phyloP scores from a whole-genome alignment of 2,329 filamentous ascomycete species.

The Penicillium verrucosum region DNA sequence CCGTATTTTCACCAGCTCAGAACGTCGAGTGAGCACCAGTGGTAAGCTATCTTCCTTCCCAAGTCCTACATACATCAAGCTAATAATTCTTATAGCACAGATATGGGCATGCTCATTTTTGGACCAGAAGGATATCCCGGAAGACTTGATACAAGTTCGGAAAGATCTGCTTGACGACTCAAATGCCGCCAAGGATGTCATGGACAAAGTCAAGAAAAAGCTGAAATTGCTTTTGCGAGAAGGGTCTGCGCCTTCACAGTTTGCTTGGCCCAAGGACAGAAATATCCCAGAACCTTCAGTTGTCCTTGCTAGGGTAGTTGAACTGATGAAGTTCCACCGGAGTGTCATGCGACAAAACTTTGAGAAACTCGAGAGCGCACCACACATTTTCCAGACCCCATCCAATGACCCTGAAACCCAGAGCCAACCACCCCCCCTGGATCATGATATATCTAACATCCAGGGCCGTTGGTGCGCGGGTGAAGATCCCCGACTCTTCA shows the following conservation, averaged over 20 bases:
- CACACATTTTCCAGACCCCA: constrained; percentile 57
- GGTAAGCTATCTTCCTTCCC: constrained; percentile 36
- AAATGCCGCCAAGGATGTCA: constrained; percentile 97
- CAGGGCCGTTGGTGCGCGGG: constrained; percentile 95
- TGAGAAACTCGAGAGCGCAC: constrained; percentile 65
- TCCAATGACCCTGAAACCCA: constrained; percentile 13
- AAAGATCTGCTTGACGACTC: constrained; percentile 96
- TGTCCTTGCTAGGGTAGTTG: constrained; percentile 86
- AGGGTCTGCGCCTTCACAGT: constrained; percentile 91
- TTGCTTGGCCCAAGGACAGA: constrained; percentile 82
- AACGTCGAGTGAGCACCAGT: constrained; percentile 89
- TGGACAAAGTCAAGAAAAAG: constrained; percentile 99
- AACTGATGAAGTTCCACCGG: constrained; percentile 96
- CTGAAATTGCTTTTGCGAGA: constrained; percentile 87
- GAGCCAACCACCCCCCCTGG: constrained; percentile 12
- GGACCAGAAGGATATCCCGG: constrained; percentile 76
- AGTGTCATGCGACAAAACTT: constrained; percentile 95
- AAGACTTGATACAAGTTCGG: constrained; percentile 83
- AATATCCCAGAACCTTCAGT: constrained; percentile 93
- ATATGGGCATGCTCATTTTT: constrained; percentile 92
- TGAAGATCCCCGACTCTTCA: constrained; percentile 91
- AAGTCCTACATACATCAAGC: constrained; percentile 1
- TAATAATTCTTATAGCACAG: constrained; percentile 58
- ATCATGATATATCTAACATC: constrained; percentile 64
- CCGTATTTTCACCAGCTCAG: constrained; percentile 91